Base-by-base conservation (phyloP, 23 red algal species). In the Agarophyton chilense region DNA sequence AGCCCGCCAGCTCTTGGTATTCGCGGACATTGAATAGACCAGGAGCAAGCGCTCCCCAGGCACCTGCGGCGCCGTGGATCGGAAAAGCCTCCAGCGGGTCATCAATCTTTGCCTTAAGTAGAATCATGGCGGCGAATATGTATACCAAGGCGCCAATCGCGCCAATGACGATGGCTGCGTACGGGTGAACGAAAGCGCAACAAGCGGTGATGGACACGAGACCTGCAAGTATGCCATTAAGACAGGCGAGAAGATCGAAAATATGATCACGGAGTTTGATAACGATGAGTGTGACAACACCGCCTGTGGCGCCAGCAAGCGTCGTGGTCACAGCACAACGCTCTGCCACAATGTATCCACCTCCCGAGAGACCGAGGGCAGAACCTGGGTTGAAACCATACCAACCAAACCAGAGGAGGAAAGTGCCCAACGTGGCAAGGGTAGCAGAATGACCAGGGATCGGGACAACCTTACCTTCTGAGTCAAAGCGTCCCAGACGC, bases 301-400 rank as follows among this genome's bases (percentile, higher is more conserved):
- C 94, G 32, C 81, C 89, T 1, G 96, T 71, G 22, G 96, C 96
- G 0, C 79, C 90, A 24, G 95, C 88, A 0, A 97, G 51, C 1
- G 95, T 97, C 10, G 95, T 97, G 3, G 86, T 97, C 22, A 94
- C 95, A 21, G 81, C 89, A 63, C 71, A 85, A 49, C 90, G 82
- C 47, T 86, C 84, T 19, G 52, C 86, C 32, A 70, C 71, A 22
- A 52, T 68, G n/a, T 52, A 65, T 12, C 38, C 52, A 36, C 83
- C 60, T 56, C 60, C 63, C 31, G 77, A 64, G 19, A 93, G 67
- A 36, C 51, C 89, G 16, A 95, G 83, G 46, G 91, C 83, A 14
- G 92, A 93, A 12, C 96, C 96, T 14, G 96, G 90, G 79, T 98
- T 98, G 88, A 98, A 98, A 32, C 96, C 96, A 81, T 95, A 98